These are phyloP conservation scores for Phytophthora pluvialis DNA, from an alignment of 352 stramenopile genomes.

Conservation along the genomic window DNA sequence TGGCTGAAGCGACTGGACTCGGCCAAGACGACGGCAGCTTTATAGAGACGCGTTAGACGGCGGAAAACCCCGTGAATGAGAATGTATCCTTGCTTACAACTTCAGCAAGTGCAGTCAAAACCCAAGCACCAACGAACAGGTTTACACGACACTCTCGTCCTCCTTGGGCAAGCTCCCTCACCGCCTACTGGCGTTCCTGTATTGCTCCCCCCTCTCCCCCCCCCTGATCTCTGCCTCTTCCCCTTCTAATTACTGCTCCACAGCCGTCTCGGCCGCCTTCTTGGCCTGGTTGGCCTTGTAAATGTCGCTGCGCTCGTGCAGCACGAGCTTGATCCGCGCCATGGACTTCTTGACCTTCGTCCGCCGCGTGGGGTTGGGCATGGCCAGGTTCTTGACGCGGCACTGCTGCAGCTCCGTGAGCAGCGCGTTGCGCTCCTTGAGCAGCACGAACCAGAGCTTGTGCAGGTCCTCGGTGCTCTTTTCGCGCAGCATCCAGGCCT, in stretches of 20 bases:
- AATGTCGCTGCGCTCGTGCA: conserved; percentile 84
- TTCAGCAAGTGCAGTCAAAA: neutral
- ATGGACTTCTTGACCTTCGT: conserved; percentile 90
- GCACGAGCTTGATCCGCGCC: conserved; percentile 87
- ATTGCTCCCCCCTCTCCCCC: conserved; percentile 3
- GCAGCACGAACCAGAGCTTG: conserved; percentile 98
- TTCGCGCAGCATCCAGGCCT: conserved; percentile 94
- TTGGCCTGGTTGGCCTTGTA: conserved; percentile 75
- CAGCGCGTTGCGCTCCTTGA: conserved; percentile 98
- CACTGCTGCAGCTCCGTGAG: conserved; percentile 93
- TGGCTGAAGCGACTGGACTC: conserved; percentile 40
- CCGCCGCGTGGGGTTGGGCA: conserved; percentile 81
- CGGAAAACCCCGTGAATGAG: no score
- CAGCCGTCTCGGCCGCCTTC: conserved; percentile 52
- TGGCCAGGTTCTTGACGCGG: conserved; percentile 74
- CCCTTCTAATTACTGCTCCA: conserved; percentile 24
- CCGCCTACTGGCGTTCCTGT: conserved; percentile 10
- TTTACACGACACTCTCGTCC: no score
- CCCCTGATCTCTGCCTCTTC: conserved; percentile 12
- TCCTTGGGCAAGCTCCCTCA: conserved; percentile 5
- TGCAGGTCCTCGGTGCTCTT: conserved; percentile 99
- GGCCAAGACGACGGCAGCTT: conserved; percentile 5
- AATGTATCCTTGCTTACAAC: neutral
- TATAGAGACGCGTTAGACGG: conserved; percentile 4
- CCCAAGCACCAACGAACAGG: no score